Evolutionary conservation across 805 yeast species (phyloP), one percentile per base, ranked within the genome.

Genomic region (Cyberlindnera galapagoensis): DNA sequence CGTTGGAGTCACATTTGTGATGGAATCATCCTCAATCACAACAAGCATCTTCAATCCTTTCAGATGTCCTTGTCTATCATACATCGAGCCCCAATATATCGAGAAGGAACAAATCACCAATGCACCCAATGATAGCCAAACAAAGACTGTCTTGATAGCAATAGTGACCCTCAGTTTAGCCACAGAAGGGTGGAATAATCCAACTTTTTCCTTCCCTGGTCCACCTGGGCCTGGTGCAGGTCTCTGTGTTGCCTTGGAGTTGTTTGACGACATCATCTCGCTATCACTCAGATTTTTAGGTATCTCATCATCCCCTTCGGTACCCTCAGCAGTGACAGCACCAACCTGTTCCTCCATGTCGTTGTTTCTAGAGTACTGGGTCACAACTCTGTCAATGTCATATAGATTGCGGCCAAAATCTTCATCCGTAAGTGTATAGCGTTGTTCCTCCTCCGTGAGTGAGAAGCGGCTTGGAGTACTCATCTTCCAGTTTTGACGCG

Each of bases 61-160:
- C 24, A 39, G 34, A 25, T 56, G 38, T 8, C 43, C 44, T 2
- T 32, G 15, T 31, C 60, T 47, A 26, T 51, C 35, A 34, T 60
- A 60, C 3, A 52, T 37, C 5, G 65, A 55, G 12, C 67, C 67
- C 63, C 65, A 59, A 33, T 59, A 61, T 6, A 62, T 44, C 6
- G 63, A 56, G 31, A 61, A 47, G 6, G 50, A 34, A 3, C 43
- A 45, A 31, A 71, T 44, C 18, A 69, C 55, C 31, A 57, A 56
- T 6, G 48, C 28, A 12, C 60, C 58, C 54, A 74, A 53, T 3
- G 44, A 15, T 0, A 55, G 9, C 46, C 45, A 47, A 2, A 31
- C 31, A 13, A 39, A 42, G 8, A 39, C 13, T 21, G 40, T 43
- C 4, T 25, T 34, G 2, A 30, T 2, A 3, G 26, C n/a, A 3